These are phyloP conservation scores for Saccharomyces uvarum DNA, from an alignment of 1,139 yeast genomes.

Conservation along the genomic window DNA sequence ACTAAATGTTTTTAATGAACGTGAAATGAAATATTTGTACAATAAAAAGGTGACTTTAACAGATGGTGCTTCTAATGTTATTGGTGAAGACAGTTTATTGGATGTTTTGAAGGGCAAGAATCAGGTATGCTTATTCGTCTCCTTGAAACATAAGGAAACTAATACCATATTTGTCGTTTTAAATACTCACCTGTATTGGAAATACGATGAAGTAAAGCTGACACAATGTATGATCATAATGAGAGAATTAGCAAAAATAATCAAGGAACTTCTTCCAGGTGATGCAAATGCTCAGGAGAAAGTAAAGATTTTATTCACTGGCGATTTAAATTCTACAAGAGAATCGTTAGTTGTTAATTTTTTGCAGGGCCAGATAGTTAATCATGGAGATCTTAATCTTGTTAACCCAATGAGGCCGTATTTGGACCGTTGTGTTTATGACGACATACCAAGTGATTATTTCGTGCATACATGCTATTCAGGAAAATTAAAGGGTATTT, in stretches of 20 bases:
- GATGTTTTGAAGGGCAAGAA: constrained; percentile 40
- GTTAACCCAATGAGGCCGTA: constrained; percentile 31
- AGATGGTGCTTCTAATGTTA: constrained; percentile 27
- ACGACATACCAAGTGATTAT: constrained; percentile 32
- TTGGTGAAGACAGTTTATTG: constrained; percentile 19
- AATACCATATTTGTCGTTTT: constrained; percentile 39
- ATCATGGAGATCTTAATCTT: constrained; percentile 30
- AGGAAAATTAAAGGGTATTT: constrained; percentile 41
- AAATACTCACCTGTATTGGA: constrained; percentile 60
- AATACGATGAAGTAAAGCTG: constrained; percentile 47
- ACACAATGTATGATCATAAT: constrained; percentile 47
- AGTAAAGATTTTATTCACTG: constrained; percentile 35
- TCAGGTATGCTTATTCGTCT: constrained; percentile 47
- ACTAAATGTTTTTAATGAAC: constrained; percentile 33
- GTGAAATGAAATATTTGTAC: constrained; percentile 35
- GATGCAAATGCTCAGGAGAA: constrained; percentile 26
- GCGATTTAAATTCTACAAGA: constrained; percentile 50
- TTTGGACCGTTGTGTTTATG: constrained; percentile 33
- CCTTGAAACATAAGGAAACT: constrained; percentile 39
- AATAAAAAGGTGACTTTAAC: constrained; percentile 28
- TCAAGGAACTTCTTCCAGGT: constrained; percentile 25
- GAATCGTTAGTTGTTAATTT: constrained; percentile 43
- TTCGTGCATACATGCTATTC: constrained; percentile 47
- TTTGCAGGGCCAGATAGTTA: constrained; percentile 35
- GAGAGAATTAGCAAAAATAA: constrained; percentile 25